Evolutionary conservation across 306 rosid species (phyloP).

Genomic region (Luffa aegyptiaca): DNA sequence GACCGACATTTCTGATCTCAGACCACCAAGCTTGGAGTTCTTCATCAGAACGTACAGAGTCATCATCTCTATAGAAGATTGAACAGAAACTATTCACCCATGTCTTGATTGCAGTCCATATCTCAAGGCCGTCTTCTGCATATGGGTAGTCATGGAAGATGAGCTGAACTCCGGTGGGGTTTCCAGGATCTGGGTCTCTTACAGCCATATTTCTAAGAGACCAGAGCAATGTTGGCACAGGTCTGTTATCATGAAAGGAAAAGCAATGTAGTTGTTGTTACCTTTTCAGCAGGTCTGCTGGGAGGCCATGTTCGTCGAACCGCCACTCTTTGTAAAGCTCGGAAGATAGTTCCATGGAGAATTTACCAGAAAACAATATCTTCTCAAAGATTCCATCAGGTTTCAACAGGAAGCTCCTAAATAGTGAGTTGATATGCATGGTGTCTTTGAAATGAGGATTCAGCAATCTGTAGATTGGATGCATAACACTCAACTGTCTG

Average conservation of each 20-base stretch:
- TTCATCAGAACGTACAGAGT: conserved; percentile 30
- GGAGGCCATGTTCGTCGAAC: conserved; percentile 61
- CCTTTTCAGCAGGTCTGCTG: conserved; percentile 66
- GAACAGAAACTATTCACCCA: conserved; percentile 58
- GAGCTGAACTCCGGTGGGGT: conserved; percentile 47
- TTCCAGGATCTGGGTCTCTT: conserved; percentile 28
- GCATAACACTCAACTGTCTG: conserved; percentile 65
- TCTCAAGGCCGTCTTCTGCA: conserved; percentile 65
- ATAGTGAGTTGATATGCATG: conserved; percentile 54
- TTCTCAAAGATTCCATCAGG: conserved; percentile 55
- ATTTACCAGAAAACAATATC: conserved; percentile 42
- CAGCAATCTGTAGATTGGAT: conserved; percentile 55
- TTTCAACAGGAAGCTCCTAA: conserved; percentile 33
- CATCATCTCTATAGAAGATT: conserved; percentile 43
- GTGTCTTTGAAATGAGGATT: conserved; percentile 71
- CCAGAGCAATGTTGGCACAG: not conserved
- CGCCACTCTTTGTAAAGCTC: conserved; percentile 64
- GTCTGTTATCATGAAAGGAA: not conserved
- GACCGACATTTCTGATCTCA: conserved; percentile 50
- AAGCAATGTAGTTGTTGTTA: conserved; percentile 10
- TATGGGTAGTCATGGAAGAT: conserved; percentile 61
- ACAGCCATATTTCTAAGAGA: conserved; percentile 51
- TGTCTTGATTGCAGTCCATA: conserved; percentile 58
- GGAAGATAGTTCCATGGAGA: conserved; percentile 56
- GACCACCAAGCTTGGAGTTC: conserved; percentile 74